phyloP scores from a whole-genome alignment of 2,329 filamentous ascomycete genomes.

The Rhinocladiella similis region DNA sequence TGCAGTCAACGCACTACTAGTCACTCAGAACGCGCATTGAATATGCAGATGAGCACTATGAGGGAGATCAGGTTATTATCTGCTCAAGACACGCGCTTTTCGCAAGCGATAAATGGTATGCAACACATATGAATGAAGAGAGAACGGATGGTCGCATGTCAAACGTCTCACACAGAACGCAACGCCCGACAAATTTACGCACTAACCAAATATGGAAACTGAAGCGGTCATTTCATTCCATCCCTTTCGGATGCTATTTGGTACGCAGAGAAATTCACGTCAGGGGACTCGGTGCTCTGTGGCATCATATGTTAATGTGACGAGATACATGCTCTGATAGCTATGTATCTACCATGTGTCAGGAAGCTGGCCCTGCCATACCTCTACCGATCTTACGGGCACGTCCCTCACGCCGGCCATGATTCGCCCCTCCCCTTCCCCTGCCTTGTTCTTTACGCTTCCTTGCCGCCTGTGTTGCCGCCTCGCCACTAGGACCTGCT shows the following conservation, averaged over 20 bases:
- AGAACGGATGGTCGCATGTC: not conserved
- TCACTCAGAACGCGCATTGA: too few species aligned
- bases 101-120: not conserved
- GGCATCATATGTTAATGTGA: too few species aligned
- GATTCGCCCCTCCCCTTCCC: conserved; percentile 28
- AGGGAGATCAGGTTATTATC: too few species aligned
- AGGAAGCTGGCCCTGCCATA: conserved; percentile 21
- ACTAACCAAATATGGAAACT: conserved; percentile 11
- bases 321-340: too few species aligned
- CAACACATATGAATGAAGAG: not conserved
- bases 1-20: too few species aligned
- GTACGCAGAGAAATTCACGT: too few species aligned
- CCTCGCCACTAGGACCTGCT: conserved; percentile 24
- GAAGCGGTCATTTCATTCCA: conserved; percentile 1
- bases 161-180: not conserved
- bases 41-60: too few species aligned
- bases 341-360: not conserved
- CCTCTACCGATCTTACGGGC: conserved; percentile 31
- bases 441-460: conserved; percentile 29
- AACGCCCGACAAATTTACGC: not conserved
- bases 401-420: conserved; percentile 29
- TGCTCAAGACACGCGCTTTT: not conserved
- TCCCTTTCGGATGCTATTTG: not conserved
- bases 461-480: conserved; percentile 27
- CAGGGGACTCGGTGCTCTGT: too few species aligned